Evolutionary conservation across 139 green algal species (phyloP).

Genomic region (Zygnema cylindricum): DNA sequence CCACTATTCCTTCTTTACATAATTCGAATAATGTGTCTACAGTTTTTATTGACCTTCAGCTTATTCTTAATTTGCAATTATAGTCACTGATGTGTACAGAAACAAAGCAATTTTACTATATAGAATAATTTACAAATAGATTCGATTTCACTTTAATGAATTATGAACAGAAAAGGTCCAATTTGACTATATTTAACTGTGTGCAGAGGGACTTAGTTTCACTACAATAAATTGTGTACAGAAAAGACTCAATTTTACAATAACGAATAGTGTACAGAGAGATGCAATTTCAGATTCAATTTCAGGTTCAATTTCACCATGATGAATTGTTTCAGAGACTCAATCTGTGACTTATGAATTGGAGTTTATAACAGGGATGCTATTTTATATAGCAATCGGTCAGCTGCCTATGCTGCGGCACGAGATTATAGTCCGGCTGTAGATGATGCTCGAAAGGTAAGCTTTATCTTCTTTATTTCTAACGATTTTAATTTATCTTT

Average conservation of each 20-base stretch:
- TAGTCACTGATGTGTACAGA: no score
- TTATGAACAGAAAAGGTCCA: no score
- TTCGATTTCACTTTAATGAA: no score
- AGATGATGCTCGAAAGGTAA: not conserved
- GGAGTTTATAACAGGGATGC: not conserved
- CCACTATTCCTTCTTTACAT: not conserved
- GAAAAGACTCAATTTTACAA: no score
- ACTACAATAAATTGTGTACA: no score
- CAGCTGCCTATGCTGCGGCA: not conserved
- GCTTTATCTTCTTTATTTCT: no score
- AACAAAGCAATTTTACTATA: no score
- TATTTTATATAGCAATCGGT: not conserved
- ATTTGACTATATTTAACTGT: no score
- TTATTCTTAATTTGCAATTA: no score
- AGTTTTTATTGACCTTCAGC: not conserved
- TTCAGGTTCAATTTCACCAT: not conserved
- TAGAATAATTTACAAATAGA: not conserved
- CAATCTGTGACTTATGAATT: not conserved
- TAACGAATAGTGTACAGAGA: not conserved
- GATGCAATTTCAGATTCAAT: not conserved
- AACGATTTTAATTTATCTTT: no score
- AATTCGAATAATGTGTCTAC: not conserved
- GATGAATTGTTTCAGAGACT: not conserved
- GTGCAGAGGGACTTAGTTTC: no score
- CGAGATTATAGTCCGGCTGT: not conserved